These are phyloP conservation scores for Pneumocystis canis DNA, from an alignment of 1,139 yeast genomes.

Conservation along the genomic window DNA sequence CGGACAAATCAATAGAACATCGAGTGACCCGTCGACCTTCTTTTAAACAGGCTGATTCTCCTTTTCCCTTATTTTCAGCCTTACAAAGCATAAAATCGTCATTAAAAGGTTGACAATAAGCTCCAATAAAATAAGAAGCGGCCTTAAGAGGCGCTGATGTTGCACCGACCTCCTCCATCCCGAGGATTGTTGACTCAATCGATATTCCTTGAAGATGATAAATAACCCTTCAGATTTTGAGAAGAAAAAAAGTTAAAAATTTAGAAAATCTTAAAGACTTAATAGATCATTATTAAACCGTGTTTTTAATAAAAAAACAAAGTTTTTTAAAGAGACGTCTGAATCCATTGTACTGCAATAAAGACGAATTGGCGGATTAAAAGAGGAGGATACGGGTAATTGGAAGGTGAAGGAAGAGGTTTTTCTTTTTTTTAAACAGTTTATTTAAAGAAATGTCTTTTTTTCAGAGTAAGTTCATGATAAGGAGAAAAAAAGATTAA, in stretches of 20 bases:
- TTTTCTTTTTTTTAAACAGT: too few species aligned
- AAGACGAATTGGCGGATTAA: too few species aligned
- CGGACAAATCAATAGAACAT: conserved; percentile 61
- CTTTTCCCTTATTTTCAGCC: conserved; percentile 50
- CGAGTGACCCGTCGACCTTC: conserved; percentile 84
- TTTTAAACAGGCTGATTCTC: conserved; percentile 62
- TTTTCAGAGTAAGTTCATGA: conserved; percentile 1
- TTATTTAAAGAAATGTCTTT: conserved; percentile 4
- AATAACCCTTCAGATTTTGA: background rate
- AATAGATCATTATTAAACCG: too few species aligned
- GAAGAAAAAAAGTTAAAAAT: too few species aligned
- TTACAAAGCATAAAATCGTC: conserved; percentile 83
- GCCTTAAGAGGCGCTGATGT: conserved; percentile 73
- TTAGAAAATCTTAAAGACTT: too few species aligned
- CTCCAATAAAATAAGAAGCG: conserved; percentile 64
- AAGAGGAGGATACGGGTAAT: too few species aligned
- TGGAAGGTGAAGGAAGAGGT: too few species aligned
- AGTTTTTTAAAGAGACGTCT: too few species aligned
- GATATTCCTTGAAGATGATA: background rate
- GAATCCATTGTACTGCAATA: too few species aligned
- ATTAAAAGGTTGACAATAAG: conserved; percentile 61
- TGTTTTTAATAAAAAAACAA: too few species aligned
- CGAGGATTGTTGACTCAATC: too few species aligned
- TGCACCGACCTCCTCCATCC: conserved; percentile 70
- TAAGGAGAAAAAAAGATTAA: conserved; percentile 1